Evolutionary conservation across 495 filamentous ascomycete genomes (phyloP), one percentile per base, ranked within the genome.

Genomic region (Tuber magnatum): DNA sequence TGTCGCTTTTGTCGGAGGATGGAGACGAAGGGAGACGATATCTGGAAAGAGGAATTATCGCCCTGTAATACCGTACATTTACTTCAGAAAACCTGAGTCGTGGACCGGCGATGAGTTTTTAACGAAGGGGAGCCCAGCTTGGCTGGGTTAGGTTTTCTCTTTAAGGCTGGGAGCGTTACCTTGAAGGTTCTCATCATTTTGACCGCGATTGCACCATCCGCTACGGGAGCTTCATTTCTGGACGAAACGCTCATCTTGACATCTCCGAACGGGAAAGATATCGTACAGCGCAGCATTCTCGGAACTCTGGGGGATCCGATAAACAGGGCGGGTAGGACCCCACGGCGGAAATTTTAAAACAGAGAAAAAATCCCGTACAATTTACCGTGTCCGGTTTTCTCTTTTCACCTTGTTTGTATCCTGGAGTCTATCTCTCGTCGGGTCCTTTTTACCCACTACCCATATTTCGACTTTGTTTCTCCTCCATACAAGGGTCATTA

Each of bases 171-270:
- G 35, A 28, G 51, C 69, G 76, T 72, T 79, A 79, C 77, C 78
- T 79, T 28, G 70, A 79, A 65, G 44, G 77, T 79, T 79, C 77
- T 79, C 77, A 79, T 79, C 77, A 79, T 79, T 79, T 79, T 79
- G 76, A 78, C 77, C 44, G 69, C 77, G 77, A 79, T 79, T 76
- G 76, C 77, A 79, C 77, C 77, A 79, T 79, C 71, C 56, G 56
- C 56, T 65, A 35, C 56, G 28, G 56, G 3, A 65, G 32, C 56
- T 65, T 65, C 56, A 18, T 35, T 65, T 35, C 56, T 65, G 56
- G 56, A 65, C 51, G 12, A 61, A 61, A 61, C n/a, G 28, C 12
- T 18, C 56, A 20, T 16, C 28, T 65, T 28, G 28, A 65, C 56
- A 28, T 35, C 56, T 65, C 56, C 56, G 28, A 35, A 65, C 56